A percentile compares a stretch with the other conserved stretches of the same genome.
phyloP scores from a whole-genome alignment of 257 asterid species.

The Solanum stenotomum region DNA sequence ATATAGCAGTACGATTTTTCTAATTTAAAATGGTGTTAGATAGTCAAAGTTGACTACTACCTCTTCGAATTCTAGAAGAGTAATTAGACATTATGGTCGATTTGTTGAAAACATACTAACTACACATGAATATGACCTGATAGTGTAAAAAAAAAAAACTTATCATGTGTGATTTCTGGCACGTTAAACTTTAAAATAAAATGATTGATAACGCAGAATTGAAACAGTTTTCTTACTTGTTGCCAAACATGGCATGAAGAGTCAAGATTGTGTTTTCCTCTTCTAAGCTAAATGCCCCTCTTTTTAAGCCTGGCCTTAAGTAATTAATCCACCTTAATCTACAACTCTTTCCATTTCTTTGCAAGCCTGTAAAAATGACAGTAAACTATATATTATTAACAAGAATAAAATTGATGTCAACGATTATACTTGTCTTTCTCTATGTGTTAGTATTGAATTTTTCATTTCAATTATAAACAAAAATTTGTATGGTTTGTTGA shows the following conservation, averaged over 20 bases:
- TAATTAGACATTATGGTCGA: background rate
- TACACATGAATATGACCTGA: no score
- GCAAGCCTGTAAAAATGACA: slow-evolving; percentile 39
- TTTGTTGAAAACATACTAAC: background rate
- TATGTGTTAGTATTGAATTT: background rate
- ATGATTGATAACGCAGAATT: background rate
- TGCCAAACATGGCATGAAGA: slow-evolving; percentile 71
- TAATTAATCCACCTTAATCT: slow-evolving; percentile 87
- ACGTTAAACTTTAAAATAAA: background rate
- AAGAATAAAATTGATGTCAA: background rate
- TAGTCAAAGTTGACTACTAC: background rate
- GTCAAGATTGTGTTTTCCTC: slow-evolving; percentile 54
- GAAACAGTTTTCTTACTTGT: slow-evolving; percentile 51
- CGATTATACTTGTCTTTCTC: background rate
- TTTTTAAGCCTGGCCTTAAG: slow-evolving; percentile 70
- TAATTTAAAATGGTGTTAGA: background rate
- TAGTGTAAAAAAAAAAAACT: no score
- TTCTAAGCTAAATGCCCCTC: slow-evolving; percentile 46
- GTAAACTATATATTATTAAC: background rate
- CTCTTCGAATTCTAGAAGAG: background rate
- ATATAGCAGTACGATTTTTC: background rate
- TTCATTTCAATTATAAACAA: background rate
- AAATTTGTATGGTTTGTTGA: background rate
- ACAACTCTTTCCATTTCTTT: slow-evolving; percentile 91
- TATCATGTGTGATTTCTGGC: no score